Base-by-base conservation (phyloP, 1,139 yeast genomes). In the Pichia sp. region DNA sequence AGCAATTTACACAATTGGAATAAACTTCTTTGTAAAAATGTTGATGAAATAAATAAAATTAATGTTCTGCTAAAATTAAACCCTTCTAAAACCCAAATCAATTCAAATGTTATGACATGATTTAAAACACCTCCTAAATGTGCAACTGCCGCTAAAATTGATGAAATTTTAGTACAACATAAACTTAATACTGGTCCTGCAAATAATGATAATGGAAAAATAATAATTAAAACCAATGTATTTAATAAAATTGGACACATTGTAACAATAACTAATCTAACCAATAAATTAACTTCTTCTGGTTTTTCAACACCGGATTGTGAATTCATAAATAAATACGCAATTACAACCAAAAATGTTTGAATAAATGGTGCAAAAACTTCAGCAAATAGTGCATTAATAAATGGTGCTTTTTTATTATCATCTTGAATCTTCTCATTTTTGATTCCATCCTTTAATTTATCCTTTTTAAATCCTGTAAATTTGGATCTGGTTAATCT, bases 301-400 rank as follows among this genome's bases (percentile, higher is more conserved):
- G 72, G 73, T 21, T 60, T 54, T 23, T 52, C 52, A 1, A 78
- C 80, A 3, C 85, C 86, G 31, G 76, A 78, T 59, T 83, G 93
- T 0, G 89, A 68, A 55, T 82, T 83, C 38, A 80, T 73, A 53
- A 79, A 87, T 38, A 78, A 63, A 53, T 76, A 86, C 0, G 93
- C 88, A 26, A 75, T 56, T 25, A 77, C 64, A 41, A 71, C 66
- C 38, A 70, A 64, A 1, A 61, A 14, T 4, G 74, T 63, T 14
- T 64, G 64, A 8, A 75, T 38, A 0, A 72, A 45, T 1, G 87
- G 82, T 1, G 72, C 52, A 8, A 74, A 43, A 3, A 81, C 60
- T 50, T 80, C 82, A 1, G 80, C 69, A 8, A 74, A 52, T 14
- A 80, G 56, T 2, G 75, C 63, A 50, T 78, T 80, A 22, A 65